Evolutionary conservation across 1,139 yeast genomes (phyloP), one percentile per base, ranked within the genome.

Genomic region (Suhomyces chickasaworum): DNA sequence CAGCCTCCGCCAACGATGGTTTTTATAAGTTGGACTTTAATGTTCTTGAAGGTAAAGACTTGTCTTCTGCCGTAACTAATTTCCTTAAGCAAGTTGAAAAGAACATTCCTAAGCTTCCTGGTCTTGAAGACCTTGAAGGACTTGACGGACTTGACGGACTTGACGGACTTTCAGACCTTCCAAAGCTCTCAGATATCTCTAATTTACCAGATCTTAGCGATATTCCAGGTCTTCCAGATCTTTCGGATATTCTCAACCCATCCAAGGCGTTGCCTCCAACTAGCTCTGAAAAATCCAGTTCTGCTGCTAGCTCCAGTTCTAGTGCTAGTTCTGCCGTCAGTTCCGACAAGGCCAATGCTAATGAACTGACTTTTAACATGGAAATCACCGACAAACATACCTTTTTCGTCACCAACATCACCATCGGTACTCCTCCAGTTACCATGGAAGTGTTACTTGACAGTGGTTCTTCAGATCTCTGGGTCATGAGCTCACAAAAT

Each of bases 351-450:
- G 21, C 17, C 16, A 15, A 35, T 6, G 12, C 20, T 42, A 8
- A 20, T 6, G 20, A 33, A 17, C 37, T 20, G 25, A 33, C 25
- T n/a, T 45, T 37, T 35, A 34, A 39, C 25, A 42, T 53, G 12
- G 37, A 36, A 20, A 44, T 54, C 34, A 32, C 40, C 20, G 47
- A 54, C 39, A 42, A 61, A 46, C 48, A 50, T 51, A 55, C 50
- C 43, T 57, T 48, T 53, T 78, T 77, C 54, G 59, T 70, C 30
- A 63, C 73, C 18, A 63, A 66, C 17, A 56, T 81, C 27, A 59
- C 64, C n/a, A 60, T 85, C 15, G 91, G 93, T 3, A 75, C 86
- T 1, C 75, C 81, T 7, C 60, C 69, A 0, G 83, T 81, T 53
- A 60, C 69, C 8, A 74, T 84, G 25, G 68, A 68, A 6, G 54